phyloP scores from a whole-genome alignment of 768 basidiomycete genomes.

The Boletus reticulatus region DNA sequence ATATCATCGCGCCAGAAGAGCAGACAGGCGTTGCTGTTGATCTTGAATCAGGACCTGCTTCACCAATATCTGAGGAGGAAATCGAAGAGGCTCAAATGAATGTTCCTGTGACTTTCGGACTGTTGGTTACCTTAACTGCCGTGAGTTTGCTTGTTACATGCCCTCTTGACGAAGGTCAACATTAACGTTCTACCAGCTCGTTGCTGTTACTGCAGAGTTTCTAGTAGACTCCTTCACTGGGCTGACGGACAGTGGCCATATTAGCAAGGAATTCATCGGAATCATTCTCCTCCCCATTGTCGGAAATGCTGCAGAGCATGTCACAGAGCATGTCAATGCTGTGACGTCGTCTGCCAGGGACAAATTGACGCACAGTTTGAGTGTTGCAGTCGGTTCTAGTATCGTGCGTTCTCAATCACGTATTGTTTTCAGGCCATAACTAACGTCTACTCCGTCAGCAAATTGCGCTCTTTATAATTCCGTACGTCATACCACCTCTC shows the following conservation, averaged over 20 bases:
- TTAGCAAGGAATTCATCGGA: conserved; percentile 83
- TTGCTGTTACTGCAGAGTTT: conserved; percentile 57
- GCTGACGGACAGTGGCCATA: conserved; percentile 51
- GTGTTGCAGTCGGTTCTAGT: conserved; percentile 84
- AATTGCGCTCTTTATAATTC: conserved; percentile 69
- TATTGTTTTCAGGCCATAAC: neutral
- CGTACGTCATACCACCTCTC: conserved; percentile 34
- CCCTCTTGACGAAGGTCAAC: neutral
- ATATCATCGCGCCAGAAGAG: neutral
- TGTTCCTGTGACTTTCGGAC: conserved; percentile 47
- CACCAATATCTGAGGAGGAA: conserved; percentile 17
- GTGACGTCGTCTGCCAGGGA: conserved; percentile 89
- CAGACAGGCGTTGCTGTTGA: neutral
- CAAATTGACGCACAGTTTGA: conserved; percentile 82
- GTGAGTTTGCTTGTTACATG: conserved; percentile 37
- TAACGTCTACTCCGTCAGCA: conserved; percentile 43
- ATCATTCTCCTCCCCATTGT: conserved; percentile 89
- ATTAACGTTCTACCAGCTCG: conserved; percentile 35
- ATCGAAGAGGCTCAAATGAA: conserved; percentile 54
- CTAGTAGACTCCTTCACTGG: conserved; percentile 84
- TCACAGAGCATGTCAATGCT: conserved; percentile 51
- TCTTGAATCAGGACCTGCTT: conserved; percentile 6
- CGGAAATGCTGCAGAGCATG: conserved; percentile 89
- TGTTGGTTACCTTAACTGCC: conserved; percentile 60
- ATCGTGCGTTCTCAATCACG: conserved; percentile 48